A percentile compares a stretch with the other conserved stretches of the same genome.
Conservation (phyloP, 2,329 filamentous ascomycete species). For the Akanthomyces lecanii region DNA sequence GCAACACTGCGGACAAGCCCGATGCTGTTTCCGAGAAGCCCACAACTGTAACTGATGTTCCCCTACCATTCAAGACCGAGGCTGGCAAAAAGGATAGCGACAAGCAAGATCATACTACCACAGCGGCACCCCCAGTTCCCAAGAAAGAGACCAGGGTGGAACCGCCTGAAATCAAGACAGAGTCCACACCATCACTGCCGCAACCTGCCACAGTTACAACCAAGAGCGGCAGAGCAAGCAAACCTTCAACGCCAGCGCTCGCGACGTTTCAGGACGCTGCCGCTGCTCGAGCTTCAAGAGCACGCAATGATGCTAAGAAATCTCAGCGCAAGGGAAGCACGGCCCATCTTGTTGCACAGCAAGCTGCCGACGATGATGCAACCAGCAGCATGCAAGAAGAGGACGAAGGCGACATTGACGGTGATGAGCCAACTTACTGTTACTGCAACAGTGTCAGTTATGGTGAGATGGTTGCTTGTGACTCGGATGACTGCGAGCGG, state of each 20-base stretch:
- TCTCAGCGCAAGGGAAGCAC: slow-evolving; percentile 50
- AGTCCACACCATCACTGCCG: slow-evolving; percentile 43
- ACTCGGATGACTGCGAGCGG: slow-evolving; percentile 65
- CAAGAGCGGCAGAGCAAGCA: slow-evolving; percentile 63
- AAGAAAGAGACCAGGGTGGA: slow-evolving; percentile 43
- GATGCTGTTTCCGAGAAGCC: slow-evolving; percentile 36
- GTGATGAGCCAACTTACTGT: slow-evolving; percentile 71
- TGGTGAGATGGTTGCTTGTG: slow-evolving; percentile 80
- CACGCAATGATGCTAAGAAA: slow-evolving; percentile 42
- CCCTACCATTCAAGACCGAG: slow-evolving; percentile 30
- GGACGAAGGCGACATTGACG: slow-evolving; percentile 58
- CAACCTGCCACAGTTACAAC: slow-evolving; percentile 50
- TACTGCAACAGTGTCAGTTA: slow-evolving; percentile 78
- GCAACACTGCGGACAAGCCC: slow-evolving; percentile 33
- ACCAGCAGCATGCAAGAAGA: slow-evolving; percentile 38
- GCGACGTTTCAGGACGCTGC: slow-evolving; percentile 55
- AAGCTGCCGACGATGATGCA: slow-evolving; percentile 37
- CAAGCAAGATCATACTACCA: slow-evolving; percentile 24
- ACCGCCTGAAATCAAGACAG: slow-evolving; percentile 35
- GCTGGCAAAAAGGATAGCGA: slow-evolving; percentile 32
- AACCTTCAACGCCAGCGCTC: slow-evolving; percentile 61
- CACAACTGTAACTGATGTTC: slow-evolving; percentile 49
- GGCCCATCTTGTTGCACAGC: slow-evolving; percentile 33
- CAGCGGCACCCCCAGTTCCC: slow-evolving; percentile 23
- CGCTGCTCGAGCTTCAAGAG: slow-evolving; percentile 52